These are phyloP conservation scores for Aspergillus pseudoterreus DNA, from an alignment of 2,329 filamentous ascomycete genomes.

Conservation along the genomic window DNA sequence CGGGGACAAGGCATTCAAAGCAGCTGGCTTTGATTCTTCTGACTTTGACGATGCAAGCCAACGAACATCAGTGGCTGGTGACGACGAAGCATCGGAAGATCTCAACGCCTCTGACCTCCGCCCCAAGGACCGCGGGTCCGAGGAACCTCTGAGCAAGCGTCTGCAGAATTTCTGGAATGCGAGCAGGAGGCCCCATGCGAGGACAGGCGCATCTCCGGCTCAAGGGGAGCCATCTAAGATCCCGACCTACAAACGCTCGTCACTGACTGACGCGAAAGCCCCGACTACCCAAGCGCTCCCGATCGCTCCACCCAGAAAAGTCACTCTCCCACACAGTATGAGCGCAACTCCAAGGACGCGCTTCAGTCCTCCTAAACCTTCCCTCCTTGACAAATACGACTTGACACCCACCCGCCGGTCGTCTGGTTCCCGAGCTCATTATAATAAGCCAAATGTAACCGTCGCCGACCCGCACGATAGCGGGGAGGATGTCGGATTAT, in stretches of 20 bases:
- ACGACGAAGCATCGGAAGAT: constrained; percentile 28
- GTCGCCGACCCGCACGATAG: constrained; percentile 14
- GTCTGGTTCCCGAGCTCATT: constrained; percentile 27
- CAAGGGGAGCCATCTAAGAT: constrained; percentile 16
- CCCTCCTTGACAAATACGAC: constrained; percentile 35
- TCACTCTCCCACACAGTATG: constrained; percentile 31
- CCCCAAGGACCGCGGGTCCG: constrained; percentile 24
- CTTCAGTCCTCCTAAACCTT: constrained; percentile 40
- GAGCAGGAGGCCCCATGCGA: constrained; percentile 24
- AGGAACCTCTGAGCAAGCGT: constrained; percentile 34
- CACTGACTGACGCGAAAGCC: constrained; percentile 17
- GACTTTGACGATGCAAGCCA: constrained; percentile 30
- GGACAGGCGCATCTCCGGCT: constrained; percentile 11
- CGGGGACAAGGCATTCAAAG: constrained; percentile 32
- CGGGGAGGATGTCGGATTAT: constrained; percentile 22
- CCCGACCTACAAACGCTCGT: constrained; percentile 10
- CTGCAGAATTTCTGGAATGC: constrained; percentile 38
- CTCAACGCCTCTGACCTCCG: constrained; percentile 26
- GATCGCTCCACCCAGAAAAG: constrained; percentile 24
- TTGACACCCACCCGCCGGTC: constrained; percentile 33
- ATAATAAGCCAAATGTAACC: constrained; percentile 16
- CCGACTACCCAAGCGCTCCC: constrained; percentile 22
- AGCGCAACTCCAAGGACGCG: constrained; percentile 35
- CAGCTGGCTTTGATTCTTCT: constrained; percentile 35
- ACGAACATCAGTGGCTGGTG: constrained; percentile 26